A percentile compares a stretch with the other conserved stretches of the same genome.
These are phyloP conservation scores for Exophiala alcalophila DNA, from an alignment of 2,329 filamentous ascomycete species.

Conservation along the genomic window DNA sequence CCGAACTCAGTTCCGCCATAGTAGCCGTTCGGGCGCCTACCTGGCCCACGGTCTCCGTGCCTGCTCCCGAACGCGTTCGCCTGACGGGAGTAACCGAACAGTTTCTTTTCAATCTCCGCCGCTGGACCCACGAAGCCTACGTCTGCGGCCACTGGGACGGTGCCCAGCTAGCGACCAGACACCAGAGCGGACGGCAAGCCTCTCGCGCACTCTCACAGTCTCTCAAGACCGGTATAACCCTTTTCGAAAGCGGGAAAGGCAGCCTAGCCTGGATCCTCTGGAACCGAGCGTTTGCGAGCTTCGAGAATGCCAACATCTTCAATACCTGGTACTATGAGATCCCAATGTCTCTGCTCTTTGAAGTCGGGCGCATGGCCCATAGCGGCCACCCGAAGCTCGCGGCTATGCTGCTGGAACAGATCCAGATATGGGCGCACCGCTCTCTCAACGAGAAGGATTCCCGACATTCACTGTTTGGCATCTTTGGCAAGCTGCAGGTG, in stretches of 20 bases:
- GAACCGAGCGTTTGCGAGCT: constrained; percentile 15
- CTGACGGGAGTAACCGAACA: constrained; percentile 10
- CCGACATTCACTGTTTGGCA: constrained; percentile 19
- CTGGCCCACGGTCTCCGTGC: constrained; percentile 1
- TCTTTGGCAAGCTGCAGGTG: constrained; percentile 20
- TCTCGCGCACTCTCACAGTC: constrained; percentile 15
- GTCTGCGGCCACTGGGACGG: constrained; percentile 19
- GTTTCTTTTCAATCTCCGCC: constrained; percentile 20
- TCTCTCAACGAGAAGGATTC: constrained; percentile 17
- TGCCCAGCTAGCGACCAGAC: constrained; percentile 7
- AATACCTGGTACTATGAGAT: constrained; percentile 27
- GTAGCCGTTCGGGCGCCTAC: constrained; percentile 1
- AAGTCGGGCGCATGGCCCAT: constrained; percentile 21
- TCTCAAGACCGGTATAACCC: constrained; percentile 19
- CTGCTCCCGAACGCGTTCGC: constrained; percentile 11
- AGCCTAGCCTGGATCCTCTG: constrained; percentile 19
- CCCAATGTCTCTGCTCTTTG: constrained; percentile 24
- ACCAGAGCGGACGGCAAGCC: constrained; percentile 17
- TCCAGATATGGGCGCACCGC: constrained; percentile 17
- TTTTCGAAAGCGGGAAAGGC: constrained; percentile 18
- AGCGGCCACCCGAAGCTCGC: constrained; percentile 17
- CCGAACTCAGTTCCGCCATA: too few relatives aligned
- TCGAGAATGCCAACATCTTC: constrained; percentile 21
- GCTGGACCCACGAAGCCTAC: constrained; percentile 23
- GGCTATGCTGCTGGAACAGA: constrained; percentile 7